Percentiles rank a stretch among this genome's conserved stretches.
Conservation (phyloP, 1,284 basidiomycete genomes). For the Athelia psychrophila region DNA sequence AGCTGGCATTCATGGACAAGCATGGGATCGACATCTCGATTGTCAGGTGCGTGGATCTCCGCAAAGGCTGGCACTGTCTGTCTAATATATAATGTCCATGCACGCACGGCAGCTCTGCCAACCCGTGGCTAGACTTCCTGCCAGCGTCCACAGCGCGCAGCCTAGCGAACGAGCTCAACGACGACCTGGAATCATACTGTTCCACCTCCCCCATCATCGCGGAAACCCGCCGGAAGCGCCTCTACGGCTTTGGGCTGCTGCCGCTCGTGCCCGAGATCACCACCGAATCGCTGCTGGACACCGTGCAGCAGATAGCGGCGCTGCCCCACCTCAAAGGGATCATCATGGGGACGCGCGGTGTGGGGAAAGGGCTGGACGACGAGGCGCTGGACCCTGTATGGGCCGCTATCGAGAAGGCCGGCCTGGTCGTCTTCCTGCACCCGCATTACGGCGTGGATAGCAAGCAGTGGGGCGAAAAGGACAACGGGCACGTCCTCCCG, state of each 20-base stretch:
- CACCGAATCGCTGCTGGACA: slow-evolving; percentile 51
- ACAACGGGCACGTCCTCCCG: slow-evolving; percentile 84
- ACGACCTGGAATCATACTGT: slow-evolving; percentile 77
- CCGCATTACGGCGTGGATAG: slow-evolving; percentile 78
- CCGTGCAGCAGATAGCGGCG: slow-evolving; percentile 61
- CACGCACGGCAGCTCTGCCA: slow-evolving; percentile 54
- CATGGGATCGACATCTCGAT: slow-evolving; percentile 61
- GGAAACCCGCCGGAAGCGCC: slow-evolving; percentile 38
- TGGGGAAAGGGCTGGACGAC: slow-evolving; percentile 82
- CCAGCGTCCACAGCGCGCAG: slow-evolving; percentile 60
- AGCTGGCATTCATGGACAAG: slow-evolving; percentile 61
- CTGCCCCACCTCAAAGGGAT: slow-evolving; percentile 73
- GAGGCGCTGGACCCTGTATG: slow-evolving; percentile 73
- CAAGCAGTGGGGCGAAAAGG: slow-evolving; percentile 66
- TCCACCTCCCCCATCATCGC: slow-evolving; percentile 51
- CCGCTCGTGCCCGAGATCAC: slow-evolving; percentile 72
- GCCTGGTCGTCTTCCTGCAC: slow-evolving; percentile 77
- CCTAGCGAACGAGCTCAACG: slow-evolving; percentile 69
- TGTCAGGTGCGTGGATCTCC: slow-evolving; percentile 40
- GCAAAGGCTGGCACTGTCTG: slow-evolving; percentile 31
- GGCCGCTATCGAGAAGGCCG: slow-evolving; percentile 64
- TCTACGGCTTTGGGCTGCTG: slow-evolving; percentile 84
- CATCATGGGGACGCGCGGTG: slow-evolving; percentile 77
- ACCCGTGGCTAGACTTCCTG: slow-evolving; percentile 88
- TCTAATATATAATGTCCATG: neutral